phyloP scores from a whole-genome alignment of 371 early-diverging fungal genomes.

The Mortierella sp. region DNA sequence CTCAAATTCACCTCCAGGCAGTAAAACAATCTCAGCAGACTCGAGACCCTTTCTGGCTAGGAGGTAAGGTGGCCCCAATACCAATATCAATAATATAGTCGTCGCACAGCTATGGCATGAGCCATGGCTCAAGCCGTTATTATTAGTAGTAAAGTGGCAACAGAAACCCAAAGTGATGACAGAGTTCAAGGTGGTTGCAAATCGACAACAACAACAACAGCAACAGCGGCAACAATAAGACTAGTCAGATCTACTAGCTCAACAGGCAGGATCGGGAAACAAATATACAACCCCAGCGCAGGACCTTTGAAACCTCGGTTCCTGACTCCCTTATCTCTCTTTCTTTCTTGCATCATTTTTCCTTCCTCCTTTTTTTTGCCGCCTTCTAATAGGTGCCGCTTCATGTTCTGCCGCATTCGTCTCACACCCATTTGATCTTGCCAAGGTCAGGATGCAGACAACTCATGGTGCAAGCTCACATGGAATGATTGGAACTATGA shows the following conservation, averaged over 20 bases:
- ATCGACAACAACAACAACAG: not conserved
- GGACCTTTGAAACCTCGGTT: not conserved
- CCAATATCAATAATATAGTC: not conserved
- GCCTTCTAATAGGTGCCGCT: conserved; percentile 35
- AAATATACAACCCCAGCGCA: conserved; percentile 2
- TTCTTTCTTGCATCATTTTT: not conserved
- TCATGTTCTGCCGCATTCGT: conserved; percentile 54
- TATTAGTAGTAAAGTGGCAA: not conserved
- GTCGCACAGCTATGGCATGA: no score
- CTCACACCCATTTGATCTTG: conserved; percentile 87
- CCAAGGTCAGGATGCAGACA: conserved; percentile 90
- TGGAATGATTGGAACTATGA: conserved; percentile 66
- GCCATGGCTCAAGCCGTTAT: no score
- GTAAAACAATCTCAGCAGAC: conserved; percentile 21
- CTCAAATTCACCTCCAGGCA: conserved; percentile 24
- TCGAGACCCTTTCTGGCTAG: conserved; percentile 56
- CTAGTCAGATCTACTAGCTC: not conserved
- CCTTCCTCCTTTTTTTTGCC: conserved; percentile 1
- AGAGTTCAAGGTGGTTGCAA: not conserved
- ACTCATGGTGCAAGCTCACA: conserved; percentile 62
- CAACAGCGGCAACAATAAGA: not conserved
- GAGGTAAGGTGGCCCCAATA: conserved; percentile 34
- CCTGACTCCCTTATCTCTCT: not conserved
- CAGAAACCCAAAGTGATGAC: not conserved
- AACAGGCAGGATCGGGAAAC: not conserved